Base-by-base conservation (phyloP, 2,329 filamentous ascomycete genomes). In the Colletotrichum costaricense region DNA sequence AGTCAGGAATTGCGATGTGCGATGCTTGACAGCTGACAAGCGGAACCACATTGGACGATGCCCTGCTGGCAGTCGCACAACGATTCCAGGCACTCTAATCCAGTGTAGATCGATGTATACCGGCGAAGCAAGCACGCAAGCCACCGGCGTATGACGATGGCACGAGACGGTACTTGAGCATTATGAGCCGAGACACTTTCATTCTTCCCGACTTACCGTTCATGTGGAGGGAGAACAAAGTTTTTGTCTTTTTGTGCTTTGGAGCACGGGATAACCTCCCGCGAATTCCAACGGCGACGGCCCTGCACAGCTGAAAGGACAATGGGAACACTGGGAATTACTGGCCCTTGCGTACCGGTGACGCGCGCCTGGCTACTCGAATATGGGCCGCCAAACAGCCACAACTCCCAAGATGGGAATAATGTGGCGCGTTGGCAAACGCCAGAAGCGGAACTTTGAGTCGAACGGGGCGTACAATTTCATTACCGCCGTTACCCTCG, bases 261-360 rank as follows among this genome's bases (percentile, higher is more conserved):
- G 33, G 33, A 38, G 46, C 30, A 30, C 14, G 11, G 11, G 16
- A 33, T 12, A 4, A 19, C 16, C 68, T 49, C 56, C 63, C 33
- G 24, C 30, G 42, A 58, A 71, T 71, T 46, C 56, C 58, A 63
- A 67, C 52, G 54, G 59, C 24, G 12, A 35, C 56, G 46, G 19
- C 42, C 69, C 65, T 69, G 58, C 55, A 22, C n/a, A 72, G 69
- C 65, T 64, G 69, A 63, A 49, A 49, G 55, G 65, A 69, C 26
- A 72, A 55, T 33, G 16, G 38, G 24, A 33, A 30, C 38, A 26
- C 28, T 9, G 57, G 64, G 54, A 35, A 46, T 28, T 54, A 28
- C 35, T 19, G 57, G 64, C 58, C 64, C 58, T 63, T 57, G 52
- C 54, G 28, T 58, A 59, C 42, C 42, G 26, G 55, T 30, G 59